Conservation (phyloP, 2,329 filamentous ascomycete genomes). For the Xylariomycetidae sp. region DNA sequence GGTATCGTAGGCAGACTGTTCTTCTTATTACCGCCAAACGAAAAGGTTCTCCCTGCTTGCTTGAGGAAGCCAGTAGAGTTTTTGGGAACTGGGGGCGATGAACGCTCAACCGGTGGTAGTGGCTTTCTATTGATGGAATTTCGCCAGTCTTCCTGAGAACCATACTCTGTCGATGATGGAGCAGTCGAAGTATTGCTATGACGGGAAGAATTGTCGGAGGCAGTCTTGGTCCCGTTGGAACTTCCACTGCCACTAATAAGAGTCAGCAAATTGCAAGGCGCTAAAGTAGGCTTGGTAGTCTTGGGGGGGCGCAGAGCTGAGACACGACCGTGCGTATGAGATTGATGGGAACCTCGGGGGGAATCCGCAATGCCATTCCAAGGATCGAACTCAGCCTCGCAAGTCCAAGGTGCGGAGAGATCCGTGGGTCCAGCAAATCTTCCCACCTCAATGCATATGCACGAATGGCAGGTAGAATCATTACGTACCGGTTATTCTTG, state of each 20-base stretch:
- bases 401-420: no score
- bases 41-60: conserved; percentile 52
- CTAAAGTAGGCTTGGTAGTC: no score
- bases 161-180: conserved; percentile 48
- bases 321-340: conserved; percentile 10
- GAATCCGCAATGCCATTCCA: neutral
- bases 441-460: no score
- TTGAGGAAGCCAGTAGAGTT: conserved; percentile 48
- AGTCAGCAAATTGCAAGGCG: conserved; percentile 33
- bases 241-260: conserved; percentile 49
- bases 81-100: conserved; percentile 39
- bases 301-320: no score
- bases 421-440: no score
- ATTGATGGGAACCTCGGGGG: neutral
- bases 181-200: conserved; percentile 58
- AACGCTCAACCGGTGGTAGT: conserved; percentile 31
- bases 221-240: conserved; percentile 55
- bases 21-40: conserved; percentile 53
- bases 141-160: conserved; percentile 35
- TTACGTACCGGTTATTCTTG: conserved; percentile 51
- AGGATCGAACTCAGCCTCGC: neutral
- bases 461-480: conserved; percentile 6
- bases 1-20: conserved; percentile 29
- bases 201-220: conserved; percentile 55
- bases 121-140: conserved; percentile 30